Evolutionary conservation across 1,139 yeast species (phyloP).

Genomic region (Taphrina flavorubra): DNA sequence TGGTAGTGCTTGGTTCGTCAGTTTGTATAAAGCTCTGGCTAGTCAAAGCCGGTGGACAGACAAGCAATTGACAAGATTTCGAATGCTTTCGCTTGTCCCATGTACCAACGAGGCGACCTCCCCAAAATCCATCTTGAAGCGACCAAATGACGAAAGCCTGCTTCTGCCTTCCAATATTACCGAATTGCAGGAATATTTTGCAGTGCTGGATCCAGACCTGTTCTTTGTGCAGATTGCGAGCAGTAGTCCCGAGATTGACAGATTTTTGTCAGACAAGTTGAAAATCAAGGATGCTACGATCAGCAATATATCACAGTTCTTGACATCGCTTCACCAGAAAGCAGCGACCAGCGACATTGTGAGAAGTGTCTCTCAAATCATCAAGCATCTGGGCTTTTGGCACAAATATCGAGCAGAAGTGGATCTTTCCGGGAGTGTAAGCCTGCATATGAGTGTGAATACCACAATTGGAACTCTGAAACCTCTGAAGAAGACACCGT

Average conservation of each 20-base stretch:
- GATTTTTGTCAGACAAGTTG: constrained; percentile 1
- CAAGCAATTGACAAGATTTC: constrained; percentile 4
- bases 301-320: background rate
- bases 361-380: background rate
- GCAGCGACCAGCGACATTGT: background rate
- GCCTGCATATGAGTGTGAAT: background rate
- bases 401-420: background rate
- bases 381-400: background rate
- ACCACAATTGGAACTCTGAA: background rate
- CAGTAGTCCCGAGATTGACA: background rate
- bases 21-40: background rate
- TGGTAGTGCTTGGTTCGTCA: constrained; percentile 7
- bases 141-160: background rate
- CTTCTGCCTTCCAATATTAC: background rate
- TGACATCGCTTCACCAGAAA: background rate
- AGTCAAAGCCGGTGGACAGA: constrained; percentile 13
- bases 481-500: background rate
- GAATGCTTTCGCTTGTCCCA: constrained; percentile 10
- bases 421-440: background rate
- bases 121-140: background rate
- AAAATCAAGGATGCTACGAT: constrained; percentile 3
- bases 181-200: background rate
- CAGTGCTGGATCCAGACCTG: background rate
- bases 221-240: background rate
- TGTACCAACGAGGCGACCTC: background rate